phyloP scores from a whole-genome alignment of 2,329 filamentous ascomycete genomes.

The Immersiporthe knoxdaviesiana region DNA sequence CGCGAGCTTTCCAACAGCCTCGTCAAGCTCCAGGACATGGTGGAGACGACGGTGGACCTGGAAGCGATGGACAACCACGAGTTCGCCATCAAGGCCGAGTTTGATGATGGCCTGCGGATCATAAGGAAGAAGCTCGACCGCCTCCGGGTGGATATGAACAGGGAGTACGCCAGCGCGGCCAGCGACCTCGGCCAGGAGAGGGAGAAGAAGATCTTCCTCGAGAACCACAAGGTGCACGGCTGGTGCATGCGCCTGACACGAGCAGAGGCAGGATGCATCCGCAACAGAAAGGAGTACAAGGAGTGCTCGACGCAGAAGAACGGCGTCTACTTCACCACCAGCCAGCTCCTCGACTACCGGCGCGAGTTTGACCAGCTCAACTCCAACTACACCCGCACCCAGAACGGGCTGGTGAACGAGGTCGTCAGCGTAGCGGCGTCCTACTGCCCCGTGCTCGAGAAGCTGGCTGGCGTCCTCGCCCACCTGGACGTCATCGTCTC shows the following conservation, averaged over 20 bases:
- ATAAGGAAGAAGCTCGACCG: slow-evolving; percentile 91
- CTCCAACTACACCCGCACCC: slow-evolving; percentile 92
- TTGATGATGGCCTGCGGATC: slow-evolving; percentile 84
- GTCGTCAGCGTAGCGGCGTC: slow-evolving; percentile 93
- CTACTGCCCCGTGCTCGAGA: slow-evolving; percentile 90
- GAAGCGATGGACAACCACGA: slow-evolving; percentile 96
- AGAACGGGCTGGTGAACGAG: slow-evolving; percentile 86
- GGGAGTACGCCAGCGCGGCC: slow-evolving; percentile 76
- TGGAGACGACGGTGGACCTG: slow-evolving; percentile 95
- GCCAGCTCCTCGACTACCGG: slow-evolving; percentile 75
- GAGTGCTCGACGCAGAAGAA: slow-evolving; percentile 99
- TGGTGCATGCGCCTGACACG: slow-evolving; percentile 95
- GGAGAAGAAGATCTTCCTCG: slow-evolving; percentile 98
- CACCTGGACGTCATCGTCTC: slow-evolving; percentile 95
- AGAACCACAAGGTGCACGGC: slow-evolving; percentile 93
- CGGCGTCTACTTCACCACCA: slow-evolving; percentile 96
- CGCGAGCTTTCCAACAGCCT: slow-evolving; percentile 76
- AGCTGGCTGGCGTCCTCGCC: slow-evolving; percentile 82
- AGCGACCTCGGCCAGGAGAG: slow-evolving; percentile 85
- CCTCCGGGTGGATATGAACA: slow-evolving; percentile 78
- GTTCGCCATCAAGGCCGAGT: slow-evolving; percentile 98
- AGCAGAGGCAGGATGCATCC: slow-evolving; percentile 88
- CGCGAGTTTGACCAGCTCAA: slow-evolving; percentile 93
- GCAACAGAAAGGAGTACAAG: slow-evolving; percentile 86
- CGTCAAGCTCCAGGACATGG: slow-evolving; percentile 91